Conservation (phyloP, 176 grass and related monocot genomes). For the Eleusine coracana region DNA sequence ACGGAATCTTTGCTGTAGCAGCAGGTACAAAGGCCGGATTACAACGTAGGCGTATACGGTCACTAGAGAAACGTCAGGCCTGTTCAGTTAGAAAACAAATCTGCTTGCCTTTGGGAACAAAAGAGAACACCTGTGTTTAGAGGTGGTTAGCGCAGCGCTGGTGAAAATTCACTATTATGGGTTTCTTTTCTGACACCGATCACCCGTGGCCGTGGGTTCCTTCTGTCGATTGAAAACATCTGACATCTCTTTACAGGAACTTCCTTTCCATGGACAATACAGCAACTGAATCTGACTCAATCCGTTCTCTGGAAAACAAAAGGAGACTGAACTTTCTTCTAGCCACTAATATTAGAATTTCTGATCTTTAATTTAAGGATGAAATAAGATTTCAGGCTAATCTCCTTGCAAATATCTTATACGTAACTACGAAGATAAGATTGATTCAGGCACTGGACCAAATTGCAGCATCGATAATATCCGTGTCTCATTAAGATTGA, state of each 20-base stretch:
- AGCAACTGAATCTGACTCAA: not conserved
- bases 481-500: not conserved
- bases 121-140: not conserved
- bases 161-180: not conserved
- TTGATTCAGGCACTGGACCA: not conserved
- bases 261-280: not conserved
- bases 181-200: not conserved
- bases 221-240: not conserved
- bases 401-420: not conserved
- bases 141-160: not conserved
- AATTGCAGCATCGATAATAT: not conserved
- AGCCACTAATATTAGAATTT: not conserved
- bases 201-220: not conserved
- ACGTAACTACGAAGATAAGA: not conserved
- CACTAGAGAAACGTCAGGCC: not conserved
- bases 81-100: conserved; percentile 14
- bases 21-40: conserved; percentile 31
- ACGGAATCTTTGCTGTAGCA: conserved; percentile 45
- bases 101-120: not conserved
- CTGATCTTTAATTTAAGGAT: too few relatives aligned
- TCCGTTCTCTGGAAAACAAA: too few relatives aligned
- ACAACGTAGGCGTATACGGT: not conserved
- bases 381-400: not conserved
- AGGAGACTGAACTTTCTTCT: not conserved
- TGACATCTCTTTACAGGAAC: not conserved